These are phyloP conservation scores for Leucoagaricus sp. DNA, from an alignment of 1,284 basidiomycete species.

Conservation along the genomic window DNA sequence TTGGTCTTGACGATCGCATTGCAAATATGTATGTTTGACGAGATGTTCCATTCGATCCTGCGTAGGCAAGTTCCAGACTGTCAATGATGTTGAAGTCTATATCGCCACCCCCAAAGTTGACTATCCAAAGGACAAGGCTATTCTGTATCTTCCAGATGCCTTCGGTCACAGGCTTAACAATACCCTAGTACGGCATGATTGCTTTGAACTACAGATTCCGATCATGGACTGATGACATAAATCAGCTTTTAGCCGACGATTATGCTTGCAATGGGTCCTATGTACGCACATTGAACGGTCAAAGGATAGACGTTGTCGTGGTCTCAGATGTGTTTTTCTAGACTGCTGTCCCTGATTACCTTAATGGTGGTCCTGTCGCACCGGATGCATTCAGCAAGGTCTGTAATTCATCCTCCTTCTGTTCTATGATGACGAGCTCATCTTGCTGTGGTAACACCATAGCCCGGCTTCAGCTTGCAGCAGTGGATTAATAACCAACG, in stretches of 20 bases:
- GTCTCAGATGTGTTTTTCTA: conserved; percentile 16
- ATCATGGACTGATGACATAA: no score
- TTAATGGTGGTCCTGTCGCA: conserved; percentile 59
- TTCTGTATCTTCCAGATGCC: conserved; percentile 60
- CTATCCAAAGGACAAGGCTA: conserved; percentile 53
- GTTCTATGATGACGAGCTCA: background rate
- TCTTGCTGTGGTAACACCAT: background rate
- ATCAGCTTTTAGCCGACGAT: conserved; percentile 66
- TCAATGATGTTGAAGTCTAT: conserved; percentile 50
- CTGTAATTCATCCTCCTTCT: conserved; percentile 28
- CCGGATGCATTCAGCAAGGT: conserved; percentile 36
- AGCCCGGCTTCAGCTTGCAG: conserved; percentile 39
- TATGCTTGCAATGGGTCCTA: conserved; percentile 76
- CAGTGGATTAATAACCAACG: conserved; percentile 55
- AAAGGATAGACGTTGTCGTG: background rate
- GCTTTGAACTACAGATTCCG: background rate
- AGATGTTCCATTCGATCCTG: no score
- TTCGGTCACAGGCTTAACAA: conserved; percentile 66
- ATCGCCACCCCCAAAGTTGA: conserved; percentile 46
- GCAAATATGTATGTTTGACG: no score
- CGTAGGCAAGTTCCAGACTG: conserved; percentile 43
- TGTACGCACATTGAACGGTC: conserved; percentile 29
- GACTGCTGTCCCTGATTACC: conserved; percentile 58
- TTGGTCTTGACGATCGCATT: background rate
- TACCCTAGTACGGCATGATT: conserved; percentile 36